Evolutionary conservation across 1,139 yeast genomes (phyloP).

Genomic region (Magnusiomyces tetraspermus): DNA sequence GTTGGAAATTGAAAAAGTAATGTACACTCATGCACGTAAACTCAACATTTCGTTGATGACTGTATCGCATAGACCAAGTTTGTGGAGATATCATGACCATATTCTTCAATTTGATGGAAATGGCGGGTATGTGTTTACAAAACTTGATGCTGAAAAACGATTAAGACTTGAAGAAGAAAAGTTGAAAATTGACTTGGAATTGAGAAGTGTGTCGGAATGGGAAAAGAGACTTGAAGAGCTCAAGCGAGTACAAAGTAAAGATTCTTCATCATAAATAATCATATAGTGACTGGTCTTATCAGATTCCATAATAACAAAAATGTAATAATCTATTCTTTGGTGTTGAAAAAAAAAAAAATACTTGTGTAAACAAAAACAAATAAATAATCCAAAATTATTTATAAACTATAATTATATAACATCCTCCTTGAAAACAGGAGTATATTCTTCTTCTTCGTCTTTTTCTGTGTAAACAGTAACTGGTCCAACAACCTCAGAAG

Average conservation of each 20-base stretch:
- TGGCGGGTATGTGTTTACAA: conserved; percentile 64
- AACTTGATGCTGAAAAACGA: conserved; percentile 59
- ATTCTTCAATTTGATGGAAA: conserved; percentile 79
- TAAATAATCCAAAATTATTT: no score
- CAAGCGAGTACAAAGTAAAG: conserved; percentile 10
- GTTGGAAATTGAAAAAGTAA: conserved; percentile 80
- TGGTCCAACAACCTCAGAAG: neutral
- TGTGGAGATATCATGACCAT: conserved; percentile 86
- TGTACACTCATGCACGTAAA: conserved; percentile 76
- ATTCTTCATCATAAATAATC: neutral
- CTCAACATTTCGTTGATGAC: conserved; percentile 77
- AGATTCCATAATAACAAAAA: neutral
- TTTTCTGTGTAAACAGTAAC: neutral
- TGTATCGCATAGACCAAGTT: conserved; percentile 84
- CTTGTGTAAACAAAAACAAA: no score
- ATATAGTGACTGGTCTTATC: neutral
- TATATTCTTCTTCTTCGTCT: neutral
- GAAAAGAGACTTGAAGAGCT: conserved; percentile 45
- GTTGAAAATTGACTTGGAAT: conserved; percentile 49
- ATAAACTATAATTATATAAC: neutral
- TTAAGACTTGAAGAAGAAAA: conserved; percentile 65
- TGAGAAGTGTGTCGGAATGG: conserved; percentile 59
- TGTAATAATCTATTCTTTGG: neutral
- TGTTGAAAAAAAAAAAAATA: no score
- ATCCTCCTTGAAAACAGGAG: conserved; percentile 1